A percentile compares a stretch with the other conserved stretches of the same genome.
Evolutionary conservation across 768 basidiomycete genomes (phyloP).

Genomic region (Dendrothele bispora): DNA sequence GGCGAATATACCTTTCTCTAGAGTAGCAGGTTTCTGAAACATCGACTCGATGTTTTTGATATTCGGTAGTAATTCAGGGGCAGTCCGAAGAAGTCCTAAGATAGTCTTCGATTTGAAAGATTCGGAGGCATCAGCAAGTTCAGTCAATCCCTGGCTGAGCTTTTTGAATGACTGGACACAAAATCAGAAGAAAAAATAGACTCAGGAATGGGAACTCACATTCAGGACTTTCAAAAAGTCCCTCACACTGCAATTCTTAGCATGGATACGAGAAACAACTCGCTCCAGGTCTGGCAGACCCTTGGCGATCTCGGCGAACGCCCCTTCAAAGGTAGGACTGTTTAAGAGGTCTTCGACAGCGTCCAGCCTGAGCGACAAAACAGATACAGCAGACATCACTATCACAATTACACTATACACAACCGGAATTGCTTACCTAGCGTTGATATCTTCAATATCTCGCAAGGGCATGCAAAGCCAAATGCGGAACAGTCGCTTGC

Average conservation of each 20-base stretch:
- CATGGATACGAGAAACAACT: conserved; percentile 92
- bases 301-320: conserved; percentile 76
- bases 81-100: conserved; percentile 69
- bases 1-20: conserved; percentile 53
- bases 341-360: conserved; percentile 90
- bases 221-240: conserved; percentile 85
- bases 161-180: conserved; percentile 66
- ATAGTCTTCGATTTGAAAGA: conserved; percentile 79
- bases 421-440: conserved; percentile 53
- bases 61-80: conserved; percentile 75
- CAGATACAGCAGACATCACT: conserved; percentile 13
- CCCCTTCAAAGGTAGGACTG: conserved; percentile 72
- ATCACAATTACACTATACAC: neutral
- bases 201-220: conserved; percentile 37
- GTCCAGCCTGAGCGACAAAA: conserved; percentile 62
- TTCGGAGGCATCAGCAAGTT: conserved; percentile 64
- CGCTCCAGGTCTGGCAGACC: conserved; percentile 91
- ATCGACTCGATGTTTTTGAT: conserved; percentile 72
- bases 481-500: conserved; percentile 93
- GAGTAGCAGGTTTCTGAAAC: conserved; percentile 53
- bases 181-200: neutral
- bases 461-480: conserved; percentile 95
- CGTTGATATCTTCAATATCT: conserved; percentile 82
- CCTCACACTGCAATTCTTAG: conserved; percentile 81
- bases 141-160: conserved; percentile 64